Evolutionary conservation across 2,329 filamentous ascomycete genomes (phyloP).

Genomic region (Phoma sp.): DNA sequence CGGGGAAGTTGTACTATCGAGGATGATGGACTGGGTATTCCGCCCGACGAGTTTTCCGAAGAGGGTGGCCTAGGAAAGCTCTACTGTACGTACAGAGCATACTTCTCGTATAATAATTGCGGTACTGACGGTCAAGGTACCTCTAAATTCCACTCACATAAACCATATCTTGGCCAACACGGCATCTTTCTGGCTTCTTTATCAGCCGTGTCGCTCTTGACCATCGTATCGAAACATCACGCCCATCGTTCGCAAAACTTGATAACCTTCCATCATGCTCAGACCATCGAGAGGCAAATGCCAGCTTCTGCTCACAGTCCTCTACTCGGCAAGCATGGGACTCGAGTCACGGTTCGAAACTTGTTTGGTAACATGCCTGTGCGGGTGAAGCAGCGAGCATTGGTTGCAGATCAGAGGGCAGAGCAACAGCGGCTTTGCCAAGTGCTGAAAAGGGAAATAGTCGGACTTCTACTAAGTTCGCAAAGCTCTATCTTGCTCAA

Average conservation of each 20-base stretch:
- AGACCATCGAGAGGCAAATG: conserved; percentile 66
- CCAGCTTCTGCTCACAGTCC: conserved; percentile 66
- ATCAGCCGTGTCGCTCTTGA: conserved; percentile 75
- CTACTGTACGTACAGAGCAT: conserved; percentile 62
- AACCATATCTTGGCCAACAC: conserved; percentile 66
- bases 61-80: conserved; percentile 73
- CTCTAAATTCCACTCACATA: conserved; percentile 65
- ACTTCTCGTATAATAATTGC: conserved; percentile 4
- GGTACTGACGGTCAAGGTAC: conserved; percentile 64
- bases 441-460: conserved; percentile 62
- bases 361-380: conserved; percentile 92
- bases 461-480: conserved; percentile 75
- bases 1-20: conserved; percentile 80
- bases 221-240: conserved; percentile 73
- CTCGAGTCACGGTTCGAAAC: conserved; percentile 75
- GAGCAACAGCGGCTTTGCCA: conserved; percentile 70
- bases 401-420: conserved; percentile 56
- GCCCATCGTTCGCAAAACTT: conserved; percentile 66
- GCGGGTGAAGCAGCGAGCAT: conserved; percentile 77
- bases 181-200: conserved; percentile 81
- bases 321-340: conserved; percentile 68
- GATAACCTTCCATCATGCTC: conserved; percentile 73
- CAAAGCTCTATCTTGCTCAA: conserved; percentile 61
- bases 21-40: conserved; percentile 83
- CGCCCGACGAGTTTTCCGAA: conserved; percentile 71